A percentile compares a stretch with the other conserved stretches of the same genome.
phyloP scores from a whole-genome alignment of 345 rosid genomes.

The Acer yangbiense region DNA sequence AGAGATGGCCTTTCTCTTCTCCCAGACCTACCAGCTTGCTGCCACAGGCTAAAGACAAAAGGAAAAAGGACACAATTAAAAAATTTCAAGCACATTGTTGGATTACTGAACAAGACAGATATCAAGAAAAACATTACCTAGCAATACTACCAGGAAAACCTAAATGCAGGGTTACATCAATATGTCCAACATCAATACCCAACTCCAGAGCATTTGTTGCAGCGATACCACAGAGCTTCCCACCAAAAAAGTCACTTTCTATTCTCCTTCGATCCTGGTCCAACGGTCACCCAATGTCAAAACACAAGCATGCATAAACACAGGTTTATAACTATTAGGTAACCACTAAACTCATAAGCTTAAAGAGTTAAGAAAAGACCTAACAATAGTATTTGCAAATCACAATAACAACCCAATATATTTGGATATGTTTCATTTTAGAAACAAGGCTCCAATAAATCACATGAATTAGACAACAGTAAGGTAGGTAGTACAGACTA shows the following conservation, averaged over 20 bases:
- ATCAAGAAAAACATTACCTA: slow-evolving; percentile 51
- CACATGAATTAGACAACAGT: neutral
- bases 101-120: slow-evolving; percentile 17
- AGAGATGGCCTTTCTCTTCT: slow-evolving; percentile 86
- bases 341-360: neutral
- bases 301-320: slow-evolving; percentile 6
- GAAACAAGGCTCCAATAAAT: neutral
- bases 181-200: slow-evolving; percentile 97
- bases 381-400: neutral
- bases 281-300: slow-evolving; percentile 18
- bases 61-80: slow-evolving; percentile 18
- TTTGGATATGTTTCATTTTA: neutral
- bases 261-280: slow-evolving; percentile 82
- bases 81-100: slow-evolving; percentile 16
- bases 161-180: slow-evolving; percentile 91
- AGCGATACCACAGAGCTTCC: slow-evolving; percentile 87
- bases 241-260: slow-evolving; percentile 79
- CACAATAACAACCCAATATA: neutral
- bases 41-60: slow-evolving; percentile 74
- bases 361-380: neutral
- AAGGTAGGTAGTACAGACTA: neutral
- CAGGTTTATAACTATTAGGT: neutral
- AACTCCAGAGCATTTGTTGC: slow-evolving; percentile 97
- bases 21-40: slow-evolving; percentile 98
- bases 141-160: slow-evolving; percentile 98